phyloP scores from a whole-genome alignment of 2,329 filamentous ascomycete genomes.

The Parastagonospora nodorum region DNA sequence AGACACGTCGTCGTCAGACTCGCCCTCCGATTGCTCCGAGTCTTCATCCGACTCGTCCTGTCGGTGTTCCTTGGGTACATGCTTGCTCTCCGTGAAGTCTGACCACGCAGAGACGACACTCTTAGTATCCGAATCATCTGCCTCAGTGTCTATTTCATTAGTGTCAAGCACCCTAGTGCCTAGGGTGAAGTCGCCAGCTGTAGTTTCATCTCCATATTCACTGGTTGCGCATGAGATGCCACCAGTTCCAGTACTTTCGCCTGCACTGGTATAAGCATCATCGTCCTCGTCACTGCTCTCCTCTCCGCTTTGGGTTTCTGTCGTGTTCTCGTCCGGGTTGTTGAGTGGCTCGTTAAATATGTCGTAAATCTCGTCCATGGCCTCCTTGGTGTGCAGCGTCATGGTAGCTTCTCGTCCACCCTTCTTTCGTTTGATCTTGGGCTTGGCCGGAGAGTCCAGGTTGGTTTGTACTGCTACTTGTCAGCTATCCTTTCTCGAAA shows the following conservation, averaged over 20 bases:
- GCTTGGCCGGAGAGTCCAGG: slow-evolving; percentile 80
- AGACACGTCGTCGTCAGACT: slow-evolving; percentile 40
- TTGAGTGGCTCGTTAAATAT: slow-evolving; percentile 89
- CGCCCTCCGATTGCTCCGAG: slow-evolving; percentile 41
- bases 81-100: slow-evolving; percentile 77
- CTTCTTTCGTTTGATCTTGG: slow-evolving; percentile 76
- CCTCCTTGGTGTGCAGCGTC: slow-evolving; percentile 93
- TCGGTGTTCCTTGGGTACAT: slow-evolving; percentile 59
- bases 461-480: slow-evolving; percentile 78
- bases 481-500: slow-evolving; percentile 16
- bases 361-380: slow-evolving; percentile 96
- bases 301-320: slow-evolving; percentile 67
- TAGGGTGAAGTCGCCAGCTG: slow-evolving; percentile 56
- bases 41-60: slow-evolving; percentile 45
- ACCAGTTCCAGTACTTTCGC: slow-evolving; percentile 81
- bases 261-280: slow-evolving; percentile 77
- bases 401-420: slow-evolving; percentile 84
- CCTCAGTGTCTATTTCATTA: slow-evolving; percentile 50
- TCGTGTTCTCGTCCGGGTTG: slow-evolving; percentile 51
- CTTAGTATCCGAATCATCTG: slow-evolving; percentile 45
- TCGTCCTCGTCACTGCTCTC: slow-evolving; percentile 66
- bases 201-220: slow-evolving; percentile 68
- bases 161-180: slow-evolving; percentile 46
- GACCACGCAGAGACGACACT: slow-evolving; percentile 78
- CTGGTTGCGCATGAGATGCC: slow-evolving; percentile 67